phyloP scores from a whole-genome alignment of 1,284 basidiomycete genomes.

The Moesziomyces sp. region DNA sequence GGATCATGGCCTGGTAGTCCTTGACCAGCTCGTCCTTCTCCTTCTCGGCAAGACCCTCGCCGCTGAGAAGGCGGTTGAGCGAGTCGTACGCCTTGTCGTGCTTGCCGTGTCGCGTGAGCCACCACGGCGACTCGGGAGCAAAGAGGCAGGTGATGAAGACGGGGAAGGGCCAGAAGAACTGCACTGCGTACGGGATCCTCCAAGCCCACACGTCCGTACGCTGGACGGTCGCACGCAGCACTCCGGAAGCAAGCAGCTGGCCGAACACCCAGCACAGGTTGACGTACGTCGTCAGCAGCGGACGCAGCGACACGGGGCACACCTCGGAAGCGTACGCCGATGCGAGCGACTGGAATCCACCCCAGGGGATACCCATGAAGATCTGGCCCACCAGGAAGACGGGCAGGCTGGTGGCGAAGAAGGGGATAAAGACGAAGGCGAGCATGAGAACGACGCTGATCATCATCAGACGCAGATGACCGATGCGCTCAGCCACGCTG shows the following conservation, averaged over 20 bases:
- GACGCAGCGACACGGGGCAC: conserved; percentile 70
- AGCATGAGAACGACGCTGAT: conserved; percentile 61
- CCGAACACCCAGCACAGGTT: conserved; percentile 71
- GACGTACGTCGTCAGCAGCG: conserved; percentile 71
- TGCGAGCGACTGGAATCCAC: conserved; percentile 70
- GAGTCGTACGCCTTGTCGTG: conserved; percentile 69
- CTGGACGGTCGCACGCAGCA: conserved; percentile 67
- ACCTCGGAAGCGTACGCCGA: conserved; percentile 71
- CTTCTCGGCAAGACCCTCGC: conserved; percentile 56
- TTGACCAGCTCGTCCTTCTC: conserved; percentile 69
- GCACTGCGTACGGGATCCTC: conserved; percentile 69
- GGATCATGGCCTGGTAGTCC: conserved; percentile 70
- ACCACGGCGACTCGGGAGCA: conserved; percentile 69
- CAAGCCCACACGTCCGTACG: conserved; percentile 66
- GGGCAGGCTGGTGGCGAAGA: conserved; percentile 68
- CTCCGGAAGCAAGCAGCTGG: conserved; percentile 68
- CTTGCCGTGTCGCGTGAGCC: conserved; percentile 70
- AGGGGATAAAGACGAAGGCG: conserved; percentile 60
- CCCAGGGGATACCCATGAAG: conserved; percentile 69
- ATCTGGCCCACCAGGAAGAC: conserved; percentile 68
- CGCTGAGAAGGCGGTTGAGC: conserved; percentile 67
- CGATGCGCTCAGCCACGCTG: conserved; percentile 30
- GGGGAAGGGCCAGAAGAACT: conserved; percentile 69
- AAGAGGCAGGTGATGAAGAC: conserved; percentile 64
- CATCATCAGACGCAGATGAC: conserved; percentile 40